Evolutionary conservation across 345 rosid species (phyloP).

Genomic region (Theobroma cacao): DNA sequence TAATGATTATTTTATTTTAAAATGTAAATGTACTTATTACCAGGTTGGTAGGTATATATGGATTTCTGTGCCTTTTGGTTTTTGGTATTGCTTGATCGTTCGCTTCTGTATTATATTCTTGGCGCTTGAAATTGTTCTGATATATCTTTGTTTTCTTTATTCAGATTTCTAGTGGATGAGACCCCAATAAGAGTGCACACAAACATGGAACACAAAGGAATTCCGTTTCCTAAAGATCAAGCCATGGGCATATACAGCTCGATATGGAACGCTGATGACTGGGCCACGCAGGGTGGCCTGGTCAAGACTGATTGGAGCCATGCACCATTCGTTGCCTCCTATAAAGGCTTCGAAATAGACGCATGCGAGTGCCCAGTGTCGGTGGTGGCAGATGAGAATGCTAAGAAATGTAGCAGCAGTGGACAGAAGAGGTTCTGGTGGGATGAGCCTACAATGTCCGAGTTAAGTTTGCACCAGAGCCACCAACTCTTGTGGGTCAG

Average conservation of each 20-base stretch:
- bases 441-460: conserved; percentile 81
- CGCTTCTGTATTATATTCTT: background rate
- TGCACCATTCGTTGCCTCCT: conserved; percentile 88
- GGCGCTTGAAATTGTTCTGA: background rate
- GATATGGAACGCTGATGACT: conserved; percentile 98
- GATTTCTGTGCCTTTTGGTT: background rate
- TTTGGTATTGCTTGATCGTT: background rate
- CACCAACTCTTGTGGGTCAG: conserved; percentile 96
- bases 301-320: conserved; percentile 96
- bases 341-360: conserved; percentile 71
- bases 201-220: conserved; percentile 83
- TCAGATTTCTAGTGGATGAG: conserved; percentile 86
- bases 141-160: background rate
- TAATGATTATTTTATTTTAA: background rate
- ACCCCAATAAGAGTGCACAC: conserved; percentile 77
- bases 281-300: conserved; percentile 99
- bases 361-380: conserved; percentile 69
- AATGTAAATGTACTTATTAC: background rate
- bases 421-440: conserved; percentile 75
- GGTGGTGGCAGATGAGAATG: conserved; percentile 38
- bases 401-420: conserved; percentile 58
- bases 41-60: background rate
- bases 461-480: conserved; percentile 76
- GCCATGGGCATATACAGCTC: conserved; percentile 98
- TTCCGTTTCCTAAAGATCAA: conserved; percentile 90